These are phyloP conservation scores for Dorcoceras hygrometricum DNA, from an alignment of 257 asterid species.

Conservation along the genomic window DNA sequence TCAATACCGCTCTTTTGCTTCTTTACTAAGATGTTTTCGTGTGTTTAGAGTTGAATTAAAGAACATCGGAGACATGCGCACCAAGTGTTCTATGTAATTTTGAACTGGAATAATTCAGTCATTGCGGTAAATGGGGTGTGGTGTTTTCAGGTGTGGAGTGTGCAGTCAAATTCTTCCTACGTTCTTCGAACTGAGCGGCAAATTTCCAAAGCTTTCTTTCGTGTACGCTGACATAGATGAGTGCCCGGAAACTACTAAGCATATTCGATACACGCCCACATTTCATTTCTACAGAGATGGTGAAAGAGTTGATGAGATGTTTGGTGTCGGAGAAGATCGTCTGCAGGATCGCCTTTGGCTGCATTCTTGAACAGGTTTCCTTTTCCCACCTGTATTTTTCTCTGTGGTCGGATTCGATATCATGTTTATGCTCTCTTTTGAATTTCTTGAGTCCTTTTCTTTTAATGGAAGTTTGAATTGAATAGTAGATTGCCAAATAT, in stretches of 20 bases:
- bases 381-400: not conserved
- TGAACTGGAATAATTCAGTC: not conserved
- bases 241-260: slow-evolving; percentile 84
- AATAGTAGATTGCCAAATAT: too few relatives aligned
- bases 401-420: not conserved
- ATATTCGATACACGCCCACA: slow-evolving; percentile 79
- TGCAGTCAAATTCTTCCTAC: slow-evolving; percentile 82
- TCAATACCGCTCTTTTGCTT: not conserved
- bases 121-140: not conserved
- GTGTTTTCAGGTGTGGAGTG: slow-evolving; percentile 61
- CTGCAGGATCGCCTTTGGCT: slow-evolving; percentile 89
- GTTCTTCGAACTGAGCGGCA: slow-evolving; percentile 52
- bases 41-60: not conserved
- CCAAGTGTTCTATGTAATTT: slow-evolving; percentile 43
- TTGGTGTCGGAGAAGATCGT: slow-evolving; percentile 87
- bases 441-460: not conserved
- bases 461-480: not conserved
- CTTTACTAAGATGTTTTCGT: not conserved
- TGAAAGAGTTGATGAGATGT: slow-evolving; percentile 90
- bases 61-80: not conserved
- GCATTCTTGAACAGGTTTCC: slow-evolving; percentile 45
- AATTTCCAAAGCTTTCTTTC: slow-evolving; percentile 66
- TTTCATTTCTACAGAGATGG: slow-evolving; percentile 85
- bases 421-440: not conserved
- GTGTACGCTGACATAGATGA: slow-evolving; percentile 89